phyloP scores from a whole-genome alignment of 2,329 filamentous ascomycete species.

The Escovopsis sp. region DNA sequence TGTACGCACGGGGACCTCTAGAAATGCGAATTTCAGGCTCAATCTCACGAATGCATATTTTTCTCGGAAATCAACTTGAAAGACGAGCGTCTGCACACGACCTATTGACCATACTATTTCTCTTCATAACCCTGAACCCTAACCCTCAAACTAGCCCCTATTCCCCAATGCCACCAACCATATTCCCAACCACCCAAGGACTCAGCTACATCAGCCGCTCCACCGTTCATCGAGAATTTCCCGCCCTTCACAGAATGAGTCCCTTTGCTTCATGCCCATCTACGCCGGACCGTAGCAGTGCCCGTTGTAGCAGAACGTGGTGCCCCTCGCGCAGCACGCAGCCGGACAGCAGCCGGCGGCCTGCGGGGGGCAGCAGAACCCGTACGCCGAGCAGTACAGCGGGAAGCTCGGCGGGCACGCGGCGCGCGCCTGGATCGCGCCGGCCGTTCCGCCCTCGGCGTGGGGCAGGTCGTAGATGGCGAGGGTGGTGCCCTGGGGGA shows the following conservation, averaged over 20 bases:
- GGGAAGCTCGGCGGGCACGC: slow-evolving; percentile 2
- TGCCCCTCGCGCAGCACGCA: slow-evolving; percentile 2
- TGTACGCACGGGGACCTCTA: too few relatives aligned
- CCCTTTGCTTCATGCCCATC: not conserved
- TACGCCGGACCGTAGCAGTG: slow-evolving; percentile 2
- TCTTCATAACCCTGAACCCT: too few relatives aligned
- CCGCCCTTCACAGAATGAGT: not conserved
- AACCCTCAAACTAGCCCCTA: too few relatives aligned
- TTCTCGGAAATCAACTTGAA: too few relatives aligned
- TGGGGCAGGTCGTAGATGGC: not conserved
- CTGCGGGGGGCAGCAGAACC: slow-evolving; percentile 2
- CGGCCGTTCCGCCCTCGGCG: not conserved
- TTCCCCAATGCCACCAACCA: too few relatives aligned
- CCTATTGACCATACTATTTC: too few relatives aligned
- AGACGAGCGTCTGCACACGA: too few relatives aligned
- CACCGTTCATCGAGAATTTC: not conserved
- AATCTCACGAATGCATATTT: too few relatives aligned
- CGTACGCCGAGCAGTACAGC: slow-evolving; percentile 1
- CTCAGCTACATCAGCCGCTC: too few relatives aligned
- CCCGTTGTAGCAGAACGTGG: slow-evolving; percentile 2
- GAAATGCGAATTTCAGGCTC: too few relatives aligned
- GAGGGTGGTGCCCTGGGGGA: not conserved
- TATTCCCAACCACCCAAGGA: too few relatives aligned
- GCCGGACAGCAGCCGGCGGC: slow-evolving; percentile 4
- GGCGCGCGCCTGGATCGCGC: not conserved